phyloP scores from a whole-genome alignment of 75 land plant genomes.

The Pseudotsuga menziesii region DNA sequence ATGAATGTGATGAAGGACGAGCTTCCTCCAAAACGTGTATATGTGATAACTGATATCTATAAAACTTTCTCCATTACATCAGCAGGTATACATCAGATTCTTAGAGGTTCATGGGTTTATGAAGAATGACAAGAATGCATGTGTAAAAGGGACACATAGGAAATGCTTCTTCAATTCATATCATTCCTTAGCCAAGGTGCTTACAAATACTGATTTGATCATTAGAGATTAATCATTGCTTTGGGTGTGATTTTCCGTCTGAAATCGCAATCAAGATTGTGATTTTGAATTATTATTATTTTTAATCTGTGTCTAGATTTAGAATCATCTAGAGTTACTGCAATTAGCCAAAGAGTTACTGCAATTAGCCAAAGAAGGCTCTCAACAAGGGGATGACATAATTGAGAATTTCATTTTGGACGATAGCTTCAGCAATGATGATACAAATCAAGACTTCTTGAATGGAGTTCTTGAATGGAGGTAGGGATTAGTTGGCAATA shows the following conservation, averaged over 20 bases:
- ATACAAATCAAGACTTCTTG: constrained; percentile 9
- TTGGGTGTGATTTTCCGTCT: not conserved
- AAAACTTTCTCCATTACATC: constrained; percentile 80
- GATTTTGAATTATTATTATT: not conserved
- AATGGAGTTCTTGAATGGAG: too few species aligned
- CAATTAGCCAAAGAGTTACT: too few species aligned
- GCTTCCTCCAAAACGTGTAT: constrained; percentile 86
- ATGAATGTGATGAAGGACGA: constrained; percentile 87
- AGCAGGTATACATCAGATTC: constrained; percentile 66
- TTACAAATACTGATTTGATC: not conserved
- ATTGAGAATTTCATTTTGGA: constrained; percentile 69
- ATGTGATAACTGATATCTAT: constrained; percentile 91
- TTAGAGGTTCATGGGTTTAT: constrained; percentile 66
- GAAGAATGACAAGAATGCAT: constrained; percentile 24
- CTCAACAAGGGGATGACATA: constrained; percentile 49
- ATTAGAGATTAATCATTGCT: not conserved
- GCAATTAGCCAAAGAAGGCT: constrained; percentile 64
- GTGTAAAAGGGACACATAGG: constrained; percentile 32
- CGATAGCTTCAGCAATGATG: constrained; percentile 71
- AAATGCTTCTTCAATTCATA: constrained; percentile 79
- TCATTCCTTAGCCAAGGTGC: constrained; percentile 91
- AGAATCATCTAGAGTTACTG: constrained; percentile 95
- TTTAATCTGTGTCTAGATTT: constrained; percentile 36
- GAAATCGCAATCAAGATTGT: not conserved
- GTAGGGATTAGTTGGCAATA: not conserved